A percentile compares a stretch with the other conserved stretches of the same genome.
Evolutionary conservation across 768 basidiomycete genomes (phyloP).

Genomic region (Boletus subcaerulescens): DNA sequence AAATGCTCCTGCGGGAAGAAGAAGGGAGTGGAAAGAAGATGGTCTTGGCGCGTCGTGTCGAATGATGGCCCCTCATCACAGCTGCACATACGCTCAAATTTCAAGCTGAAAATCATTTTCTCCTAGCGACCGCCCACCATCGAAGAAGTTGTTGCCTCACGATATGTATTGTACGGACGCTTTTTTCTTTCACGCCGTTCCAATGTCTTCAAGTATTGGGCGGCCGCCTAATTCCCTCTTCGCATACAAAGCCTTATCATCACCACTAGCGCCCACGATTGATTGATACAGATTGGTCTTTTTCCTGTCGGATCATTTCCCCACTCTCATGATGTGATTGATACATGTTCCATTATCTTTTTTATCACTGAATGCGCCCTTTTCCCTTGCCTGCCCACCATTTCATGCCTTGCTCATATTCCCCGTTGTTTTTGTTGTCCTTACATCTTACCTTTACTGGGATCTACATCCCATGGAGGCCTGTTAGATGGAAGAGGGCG

Average conservation of each 20-base stretch:
- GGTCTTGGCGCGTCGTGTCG: slow-evolving; percentile 26
- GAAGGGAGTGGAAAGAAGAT: slow-evolving; percentile 18
- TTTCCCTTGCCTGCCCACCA: slow-evolving; percentile 16
- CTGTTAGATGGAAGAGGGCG: slow-evolving; percentile 72
- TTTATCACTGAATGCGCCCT: slow-evolving; percentile 21
- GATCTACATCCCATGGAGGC: slow-evolving; percentile 43
- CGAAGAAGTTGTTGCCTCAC: slow-evolving; percentile 39
- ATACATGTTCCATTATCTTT: slow-evolving; percentile 23
- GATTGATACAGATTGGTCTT: slow-evolving; percentile 27
- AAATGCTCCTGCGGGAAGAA: slow-evolving; percentile 17
- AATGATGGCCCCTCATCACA: slow-evolving; percentile 3
- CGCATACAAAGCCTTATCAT: slow-evolving; percentile 23
- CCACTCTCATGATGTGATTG: slow-evolving; percentile 17
- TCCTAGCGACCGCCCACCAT: slow-evolving; percentile 21
- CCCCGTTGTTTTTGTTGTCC: slow-evolving; percentile 54
- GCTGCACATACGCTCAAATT: slow-evolving; percentile 11
- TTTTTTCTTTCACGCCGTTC: slow-evolving; percentile 59
- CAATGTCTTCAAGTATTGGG: slow-evolving; percentile 11
- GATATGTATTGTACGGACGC: slow-evolving; percentile 67
- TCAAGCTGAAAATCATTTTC: slow-evolving; percentile 16
- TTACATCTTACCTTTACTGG: slow-evolving; percentile 59
- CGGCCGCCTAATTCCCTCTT: slow-evolving; percentile 32
- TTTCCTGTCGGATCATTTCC: slow-evolving; percentile 23
- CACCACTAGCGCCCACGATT: slow-evolving; percentile 34
- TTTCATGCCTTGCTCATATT: slow-evolving; percentile 26